phyloP scores from a whole-genome alignment of 441 rosid genomes.

The Erodium trifolium region DNA sequence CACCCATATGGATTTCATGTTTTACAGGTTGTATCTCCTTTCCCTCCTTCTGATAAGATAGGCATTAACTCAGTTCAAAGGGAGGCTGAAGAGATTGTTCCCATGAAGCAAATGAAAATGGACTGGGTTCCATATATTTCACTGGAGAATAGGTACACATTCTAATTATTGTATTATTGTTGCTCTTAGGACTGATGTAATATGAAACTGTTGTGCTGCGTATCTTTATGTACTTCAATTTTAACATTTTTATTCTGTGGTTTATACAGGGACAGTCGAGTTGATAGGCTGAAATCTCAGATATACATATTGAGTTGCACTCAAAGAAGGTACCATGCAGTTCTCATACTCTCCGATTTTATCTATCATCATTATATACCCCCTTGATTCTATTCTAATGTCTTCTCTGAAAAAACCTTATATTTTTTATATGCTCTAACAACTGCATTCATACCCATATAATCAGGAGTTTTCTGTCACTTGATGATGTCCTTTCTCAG shows the following conservation, averaged over 20 bases:
- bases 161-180: conserved; percentile 10
- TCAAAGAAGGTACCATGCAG: conserved; percentile 55
- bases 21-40: conserved; percentile 71
- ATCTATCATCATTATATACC: neutral
- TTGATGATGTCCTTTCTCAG: too few relatives aligned
- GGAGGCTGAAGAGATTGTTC: conserved; percentile 85
- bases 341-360: neutral
- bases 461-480: too few relatives aligned
- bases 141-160: conserved; percentile 58
- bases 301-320: conserved; percentile 72
- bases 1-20: conserved; percentile 7
- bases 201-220: conserved; percentile 3
- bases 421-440: too few relatives aligned
- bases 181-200: conserved; percentile 11
- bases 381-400: neutral
- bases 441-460: too few relatives aligned
- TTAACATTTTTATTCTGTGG: conserved; percentile 14
- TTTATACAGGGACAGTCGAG: conserved; percentile 57
- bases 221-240: neutral
- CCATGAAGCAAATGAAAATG: conserved; percentile 97
- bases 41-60: conserved; percentile 94
- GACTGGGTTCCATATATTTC: conserved; percentile 97
- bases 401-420: neutral
- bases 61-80: conserved; percentile 91
- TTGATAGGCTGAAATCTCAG: conserved; percentile 61